phyloP scores from a whole-genome alignment of 805 yeast genomes.

The Geotrichum ghanense region DNA sequence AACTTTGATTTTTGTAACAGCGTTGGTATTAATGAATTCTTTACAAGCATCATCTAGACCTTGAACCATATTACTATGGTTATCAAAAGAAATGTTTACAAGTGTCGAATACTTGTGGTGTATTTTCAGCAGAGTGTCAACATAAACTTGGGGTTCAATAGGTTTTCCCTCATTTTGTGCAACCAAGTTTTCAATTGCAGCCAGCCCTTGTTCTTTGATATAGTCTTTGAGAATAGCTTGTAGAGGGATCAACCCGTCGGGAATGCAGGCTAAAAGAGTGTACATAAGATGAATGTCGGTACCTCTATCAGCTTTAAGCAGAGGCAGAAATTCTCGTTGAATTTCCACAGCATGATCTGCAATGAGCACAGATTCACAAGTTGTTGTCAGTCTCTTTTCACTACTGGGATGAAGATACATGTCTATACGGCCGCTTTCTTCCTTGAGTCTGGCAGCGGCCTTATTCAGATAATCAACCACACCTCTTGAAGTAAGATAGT shows the following conservation, averaged over 20 bases:
- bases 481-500: conserved; percentile 58
- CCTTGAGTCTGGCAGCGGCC: conserved; percentile 71
- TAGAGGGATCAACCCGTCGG: conserved; percentile 65
- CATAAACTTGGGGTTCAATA: conserved; percentile 67
- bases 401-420: conserved; percentile 80
- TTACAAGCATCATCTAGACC: conserved; percentile 87
- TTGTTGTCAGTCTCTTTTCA: conserved; percentile 61
- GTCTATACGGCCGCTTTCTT: conserved; percentile 70
- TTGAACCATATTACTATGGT: conserved; percentile 67
- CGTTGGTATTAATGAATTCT: conserved; percentile 68
- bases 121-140: conserved; percentile 61
- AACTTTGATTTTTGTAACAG: conserved; percentile 48
- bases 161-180: conserved; percentile 21
- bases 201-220: conserved; percentile 53
- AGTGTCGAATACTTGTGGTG: conserved; percentile 56
- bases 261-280: conserved; percentile 63
- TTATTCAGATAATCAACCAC: conserved; percentile 85
- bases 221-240: conserved; percentile 62
- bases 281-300: conserved; percentile 74
- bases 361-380: conserved; percentile 66
- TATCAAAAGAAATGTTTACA: conserved; percentile 55
- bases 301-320: conserved; percentile 61
- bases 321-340: conserved; percentile 63
- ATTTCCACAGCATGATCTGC: conserved; percentile 65
- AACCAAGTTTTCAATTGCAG: conserved; percentile 47